Evolutionary conservation across 306 rosid genomes (phyloP), one percentile per base, ranked within the genome.

Genomic region (Sesbania bispinosa): DNA sequence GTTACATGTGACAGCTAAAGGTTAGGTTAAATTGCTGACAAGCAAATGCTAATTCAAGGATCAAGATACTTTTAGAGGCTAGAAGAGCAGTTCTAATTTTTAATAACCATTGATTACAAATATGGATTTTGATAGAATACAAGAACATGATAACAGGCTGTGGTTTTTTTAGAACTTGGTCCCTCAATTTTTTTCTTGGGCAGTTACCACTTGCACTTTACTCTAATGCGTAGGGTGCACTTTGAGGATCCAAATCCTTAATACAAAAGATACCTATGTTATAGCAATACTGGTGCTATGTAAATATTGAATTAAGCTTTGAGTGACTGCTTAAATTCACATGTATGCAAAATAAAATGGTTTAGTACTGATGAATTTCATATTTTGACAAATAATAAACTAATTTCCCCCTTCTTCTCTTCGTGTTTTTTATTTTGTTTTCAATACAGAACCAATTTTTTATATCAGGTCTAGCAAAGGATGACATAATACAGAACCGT

Each of bases 381-480:
- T 58, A 58, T 57, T n/a, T 77, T 9, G 36, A 61, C 72, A 19
- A n/a, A 61, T 24, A 20, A 54, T 66, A 15, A 36, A 33, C 77
- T 67, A 24, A 76, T 10, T 39, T 39, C 13, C 38, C 45, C 75
- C 29, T 6, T 41, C 21, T 39, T 20, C n/a, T 43, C 36, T 36
- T 69, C 73, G 67, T 26, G 6, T 74, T 76, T 80, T 58, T 50
- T 14, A 19, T 71, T 67, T 71, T 27, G 7, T 74, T 76, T 81
- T 59, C 57, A 15, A 20, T 72, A 63, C 90, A 91, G 99, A 94
- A 94, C 79, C 99, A 94, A 74, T 91, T 94, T 85, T 94, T 94
- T 76, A 88, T 94, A 77, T 94, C 99, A 80, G 97, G 99, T 71
- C 91, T 89, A 57, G 77, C 88, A 47, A 83, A 77, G 38, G 97